Evolutionary conservation across 306 rosid species (phyloP).

Genomic region (Quercus bicolor): DNA sequence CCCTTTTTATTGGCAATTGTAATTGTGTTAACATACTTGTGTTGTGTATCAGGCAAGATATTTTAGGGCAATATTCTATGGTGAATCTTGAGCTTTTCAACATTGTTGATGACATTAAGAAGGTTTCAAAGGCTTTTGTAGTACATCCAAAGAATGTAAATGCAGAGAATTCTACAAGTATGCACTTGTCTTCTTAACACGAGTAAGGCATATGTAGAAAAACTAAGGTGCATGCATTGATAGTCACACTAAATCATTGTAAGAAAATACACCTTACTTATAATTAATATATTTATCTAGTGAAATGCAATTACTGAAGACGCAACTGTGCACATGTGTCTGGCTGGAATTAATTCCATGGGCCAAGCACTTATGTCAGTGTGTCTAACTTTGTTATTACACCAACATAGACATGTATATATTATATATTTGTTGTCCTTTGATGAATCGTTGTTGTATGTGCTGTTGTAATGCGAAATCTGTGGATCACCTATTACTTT

Average conservation of each 20-base stretch:
- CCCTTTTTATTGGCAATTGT: not conserved
- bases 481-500: no score
- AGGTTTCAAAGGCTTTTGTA: slow-evolving; percentile 78
- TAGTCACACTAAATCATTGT: not conserved
- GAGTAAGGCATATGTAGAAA: not conserved
- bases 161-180: slow-evolving; percentile 75
- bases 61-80: slow-evolving; percentile 88
- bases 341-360: not conserved
- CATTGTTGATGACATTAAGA: slow-evolving; percentile 86
- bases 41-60: slow-evolving; percentile 60
- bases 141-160: slow-evolving; percentile 85
- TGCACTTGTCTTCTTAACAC: not conserved
- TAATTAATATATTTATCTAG: not conserved
- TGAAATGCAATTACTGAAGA: not conserved
- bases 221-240: no score
- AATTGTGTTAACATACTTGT: not conserved
- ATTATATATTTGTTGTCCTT: not conserved
- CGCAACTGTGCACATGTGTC: not conserved
- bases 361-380: not conserved
- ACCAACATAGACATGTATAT: not conserved
- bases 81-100: slow-evolving; percentile 89
- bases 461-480: no score
- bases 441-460: no score
- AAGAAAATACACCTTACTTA: not conserved
- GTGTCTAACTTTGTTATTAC: not conserved